These are phyloP conservation scores for Scenedesmus sp. DNA, from an alignment of 163 green algal genomes.

Conservation along the genomic window DNA sequence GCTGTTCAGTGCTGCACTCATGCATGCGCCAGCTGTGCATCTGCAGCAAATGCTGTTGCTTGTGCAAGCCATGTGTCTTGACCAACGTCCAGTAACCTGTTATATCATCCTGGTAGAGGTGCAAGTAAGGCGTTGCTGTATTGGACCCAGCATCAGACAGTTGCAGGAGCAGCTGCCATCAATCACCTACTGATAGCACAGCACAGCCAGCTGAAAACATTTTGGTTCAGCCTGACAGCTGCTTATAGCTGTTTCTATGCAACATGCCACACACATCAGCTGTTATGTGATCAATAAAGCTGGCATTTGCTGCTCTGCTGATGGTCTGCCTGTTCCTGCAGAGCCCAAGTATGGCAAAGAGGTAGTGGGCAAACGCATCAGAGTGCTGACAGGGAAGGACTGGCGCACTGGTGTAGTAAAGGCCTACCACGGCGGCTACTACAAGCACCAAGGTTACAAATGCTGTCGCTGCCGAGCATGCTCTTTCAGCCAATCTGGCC, in stretches of 20 bases:
- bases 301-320: neutral
- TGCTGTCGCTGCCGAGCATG: neutral
- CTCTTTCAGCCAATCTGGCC: neutral
- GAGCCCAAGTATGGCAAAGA: constrained; percentile 50
- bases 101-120: neutral
- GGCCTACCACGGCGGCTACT: constrained; percentile 46
- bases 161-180: neutral
- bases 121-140: neutral
- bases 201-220: neutral
- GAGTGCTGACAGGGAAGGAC: constrained; percentile 15
- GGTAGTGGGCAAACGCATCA: constrained; percentile 38
- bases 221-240: neutral
- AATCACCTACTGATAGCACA: neutral
- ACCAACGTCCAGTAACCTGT: neutral
- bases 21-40: neutral
- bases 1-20: neutral
- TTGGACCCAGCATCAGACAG: neutral
- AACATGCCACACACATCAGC: neutral
- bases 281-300: neutral
- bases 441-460: constrained; percentile 11
- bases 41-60: neutral
- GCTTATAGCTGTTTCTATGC: neutral
- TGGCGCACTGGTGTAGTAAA: constrained; percentile 13
- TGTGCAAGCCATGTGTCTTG: neutral
- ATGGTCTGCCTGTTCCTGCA: constrained; percentile 15